phyloP scores from a whole-genome alignment of 805 yeast species.

The Starmera amethionina region DNA sequence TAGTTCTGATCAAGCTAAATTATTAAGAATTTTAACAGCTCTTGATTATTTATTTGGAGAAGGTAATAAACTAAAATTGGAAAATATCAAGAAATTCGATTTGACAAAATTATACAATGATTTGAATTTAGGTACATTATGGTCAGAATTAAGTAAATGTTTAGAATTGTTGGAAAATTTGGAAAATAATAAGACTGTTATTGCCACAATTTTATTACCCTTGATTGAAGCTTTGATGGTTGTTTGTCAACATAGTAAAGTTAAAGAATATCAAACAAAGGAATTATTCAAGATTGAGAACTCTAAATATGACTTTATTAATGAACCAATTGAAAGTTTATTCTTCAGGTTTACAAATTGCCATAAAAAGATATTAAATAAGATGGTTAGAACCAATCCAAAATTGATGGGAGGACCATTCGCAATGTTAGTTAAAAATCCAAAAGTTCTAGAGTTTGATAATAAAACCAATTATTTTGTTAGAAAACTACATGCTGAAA shows the following conservation, averaged over 20 bases:
- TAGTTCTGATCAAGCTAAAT: slow-evolving; percentile 79
- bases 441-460: slow-evolving; percentile 87
- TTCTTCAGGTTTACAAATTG: slow-evolving; percentile 84
- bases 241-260: slow-evolving; percentile 81
- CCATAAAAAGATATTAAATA: slow-evolving; percentile 79
- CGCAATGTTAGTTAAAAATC: slow-evolving; percentile 77
- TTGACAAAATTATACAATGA: slow-evolving; percentile 54
- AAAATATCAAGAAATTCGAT: slow-evolving; percentile 24
- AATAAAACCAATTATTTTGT: slow-evolving; percentile 83
- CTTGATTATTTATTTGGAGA: slow-evolving; percentile 64
- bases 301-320: slow-evolving; percentile 53
- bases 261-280: slow-evolving; percentile 43
- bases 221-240: slow-evolving; percentile 90
- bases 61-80: slow-evolving; percentile 13
- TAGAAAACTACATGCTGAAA: slow-evolving; percentile 51
- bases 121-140: slow-evolving; percentile 64
- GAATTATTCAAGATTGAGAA: slow-evolving; percentile 54
- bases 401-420: slow-evolving; percentile 95
- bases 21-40: slow-evolving; percentile 80
- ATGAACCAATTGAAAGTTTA: slow-evolving; percentile 66
- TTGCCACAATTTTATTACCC: slow-evolving; percentile 77
- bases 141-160: slow-evolving; percentile 79
- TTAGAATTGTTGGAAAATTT: slow-evolving; percentile 48
- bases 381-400: slow-evolving; percentile 85
- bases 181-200: slow-evolving; percentile 42